These are phyloP conservation scores for Rhodosorus marinus DNA, from an alignment of 23 red algal genomes.

Conservation along the genomic window DNA sequence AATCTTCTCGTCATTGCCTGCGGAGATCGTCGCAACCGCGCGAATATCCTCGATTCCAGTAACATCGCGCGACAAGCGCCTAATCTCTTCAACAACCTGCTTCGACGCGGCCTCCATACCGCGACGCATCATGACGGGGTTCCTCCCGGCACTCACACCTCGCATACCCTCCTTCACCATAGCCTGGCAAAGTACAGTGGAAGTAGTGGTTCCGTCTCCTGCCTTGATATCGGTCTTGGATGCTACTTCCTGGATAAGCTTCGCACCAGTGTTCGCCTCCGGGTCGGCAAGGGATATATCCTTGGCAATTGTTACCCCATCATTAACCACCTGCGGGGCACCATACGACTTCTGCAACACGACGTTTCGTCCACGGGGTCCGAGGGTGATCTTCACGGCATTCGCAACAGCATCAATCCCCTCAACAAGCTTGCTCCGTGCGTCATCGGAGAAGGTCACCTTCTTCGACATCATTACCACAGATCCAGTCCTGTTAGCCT, in stretches of 20 bases:
- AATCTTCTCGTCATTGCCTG: not conserved
- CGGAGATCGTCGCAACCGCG: not conserved
- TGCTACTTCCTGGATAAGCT: constrained; percentile 91
- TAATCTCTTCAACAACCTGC: constrained; percentile 35
- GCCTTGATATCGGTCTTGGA: constrained; percentile 93
- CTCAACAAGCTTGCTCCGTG: constrained; percentile 27
- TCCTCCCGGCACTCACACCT: constrained; percentile 62
- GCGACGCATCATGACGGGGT: constrained; percentile 74
- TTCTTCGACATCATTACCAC: constrained; percentile 47
- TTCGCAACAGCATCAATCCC: constrained; percentile 97
- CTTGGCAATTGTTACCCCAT: constrained; percentile 93
- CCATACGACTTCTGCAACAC: constrained; percentile 74
- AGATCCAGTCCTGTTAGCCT: not conserved
- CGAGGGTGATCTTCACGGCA: constrained; percentile 96
- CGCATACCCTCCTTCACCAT: constrained; percentile 82
- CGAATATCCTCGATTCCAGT: not conserved
- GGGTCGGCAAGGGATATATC: constrained; percentile 69
- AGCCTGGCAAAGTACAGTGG: constrained; percentile 76
- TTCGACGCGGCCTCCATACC: constrained; percentile 82
- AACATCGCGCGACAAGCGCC: not conserved
- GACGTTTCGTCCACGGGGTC: constrained; percentile 89
- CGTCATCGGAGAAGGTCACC: constrained; percentile 72
- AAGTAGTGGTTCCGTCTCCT: constrained; percentile 96
- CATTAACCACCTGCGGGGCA: constrained; percentile 82
- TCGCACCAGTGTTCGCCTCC: constrained; percentile 82